phyloP scores from a whole-genome alignment of 768 basidiomycete species.

The Boletus fagicola region DNA sequence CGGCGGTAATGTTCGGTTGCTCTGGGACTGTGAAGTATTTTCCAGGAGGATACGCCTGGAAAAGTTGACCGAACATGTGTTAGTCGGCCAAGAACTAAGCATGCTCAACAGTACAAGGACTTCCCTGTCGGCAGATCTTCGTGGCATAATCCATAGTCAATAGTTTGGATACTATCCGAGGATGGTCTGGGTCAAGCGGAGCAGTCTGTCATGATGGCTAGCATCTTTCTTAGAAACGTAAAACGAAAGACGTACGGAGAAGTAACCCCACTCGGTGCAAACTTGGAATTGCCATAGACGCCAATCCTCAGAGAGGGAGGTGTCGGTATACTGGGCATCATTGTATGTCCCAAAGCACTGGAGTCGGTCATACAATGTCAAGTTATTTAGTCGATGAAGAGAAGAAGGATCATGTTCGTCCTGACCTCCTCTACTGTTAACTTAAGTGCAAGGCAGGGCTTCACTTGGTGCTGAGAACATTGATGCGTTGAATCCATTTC shows the following conservation, averaged over 20 bases:
- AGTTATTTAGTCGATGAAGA: not conserved
- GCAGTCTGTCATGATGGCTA: constrained; percentile 49
- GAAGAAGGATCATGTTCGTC: not conserved
- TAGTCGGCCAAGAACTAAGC: not conserved
- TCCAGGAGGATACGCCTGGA: constrained; percentile 75
- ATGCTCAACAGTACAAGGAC: constrained; percentile 6
- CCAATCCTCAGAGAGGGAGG: constrained; percentile 72
- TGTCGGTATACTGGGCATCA: constrained; percentile 59
- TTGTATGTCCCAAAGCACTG: constrained; percentile 89
- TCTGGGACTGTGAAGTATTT: constrained; percentile 67
- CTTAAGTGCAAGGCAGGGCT: constrained; percentile 49
- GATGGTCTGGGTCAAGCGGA: constrained; percentile 65
- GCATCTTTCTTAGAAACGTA: not conserved
- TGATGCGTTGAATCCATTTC: not conserved
- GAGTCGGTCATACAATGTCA: not conserved
- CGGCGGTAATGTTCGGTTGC: constrained; percentile 75
- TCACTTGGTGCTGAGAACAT: constrained; percentile 47
- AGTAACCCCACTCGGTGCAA: constrained; percentile 96
- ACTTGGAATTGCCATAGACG: constrained; percentile 88
- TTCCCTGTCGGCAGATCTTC: constrained; percentile 64
- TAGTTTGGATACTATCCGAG: constrained; percentile 78
- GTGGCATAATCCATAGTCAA: constrained; percentile 69
- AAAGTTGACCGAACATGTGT: not conserved
- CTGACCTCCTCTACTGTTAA: constrained; percentile 50
- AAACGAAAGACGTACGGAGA: constrained; percentile 51